Conservation (phyloP, 208 protist species). For the Trypanosoma mega region DNA sequence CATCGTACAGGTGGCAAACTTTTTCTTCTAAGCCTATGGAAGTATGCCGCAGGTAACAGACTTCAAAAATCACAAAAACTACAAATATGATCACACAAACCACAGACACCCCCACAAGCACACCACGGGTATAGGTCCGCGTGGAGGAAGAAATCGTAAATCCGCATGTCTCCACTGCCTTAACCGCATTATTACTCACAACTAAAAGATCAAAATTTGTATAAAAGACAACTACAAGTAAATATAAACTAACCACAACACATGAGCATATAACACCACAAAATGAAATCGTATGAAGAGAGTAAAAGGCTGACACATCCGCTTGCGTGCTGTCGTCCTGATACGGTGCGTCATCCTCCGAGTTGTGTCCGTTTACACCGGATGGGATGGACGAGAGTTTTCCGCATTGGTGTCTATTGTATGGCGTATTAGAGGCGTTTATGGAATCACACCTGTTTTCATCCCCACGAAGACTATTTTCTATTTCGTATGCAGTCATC, state of each 20-base stretch:
- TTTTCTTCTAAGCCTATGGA: background rate
- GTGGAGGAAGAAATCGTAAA: background rate
- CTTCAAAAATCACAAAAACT: background rate
- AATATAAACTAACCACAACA: slow-evolving; percentile 2
- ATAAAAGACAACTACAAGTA: slow-evolving; percentile 5
- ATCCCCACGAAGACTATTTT: background rate
- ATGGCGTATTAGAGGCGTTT: background rate
- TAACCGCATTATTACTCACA: background rate
- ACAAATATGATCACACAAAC: slow-evolving; percentile 1
- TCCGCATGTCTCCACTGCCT: background rate
- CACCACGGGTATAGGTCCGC: background rate
- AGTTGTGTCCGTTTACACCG: too few species aligned
- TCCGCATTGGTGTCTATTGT: background rate
- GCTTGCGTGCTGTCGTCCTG: background rate
- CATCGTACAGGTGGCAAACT: slow-evolving; percentile 1
- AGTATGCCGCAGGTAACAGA: slow-evolving; percentile 1
- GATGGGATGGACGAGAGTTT: too few species aligned
- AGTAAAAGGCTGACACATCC: background rate
- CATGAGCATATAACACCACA: slow-evolving; percentile 4
- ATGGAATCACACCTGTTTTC: background rate
- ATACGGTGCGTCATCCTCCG: background rate
- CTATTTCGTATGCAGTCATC: too few species aligned
- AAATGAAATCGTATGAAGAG: slow-evolving; percentile 3
- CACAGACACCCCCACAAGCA: slow-evolving; percentile 13
- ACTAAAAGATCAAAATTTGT: slow-evolving; percentile 1